phyloP scores from a whole-genome alignment of 352 stramenopile genomes.

The Phytophthora palmivora region DNA sequence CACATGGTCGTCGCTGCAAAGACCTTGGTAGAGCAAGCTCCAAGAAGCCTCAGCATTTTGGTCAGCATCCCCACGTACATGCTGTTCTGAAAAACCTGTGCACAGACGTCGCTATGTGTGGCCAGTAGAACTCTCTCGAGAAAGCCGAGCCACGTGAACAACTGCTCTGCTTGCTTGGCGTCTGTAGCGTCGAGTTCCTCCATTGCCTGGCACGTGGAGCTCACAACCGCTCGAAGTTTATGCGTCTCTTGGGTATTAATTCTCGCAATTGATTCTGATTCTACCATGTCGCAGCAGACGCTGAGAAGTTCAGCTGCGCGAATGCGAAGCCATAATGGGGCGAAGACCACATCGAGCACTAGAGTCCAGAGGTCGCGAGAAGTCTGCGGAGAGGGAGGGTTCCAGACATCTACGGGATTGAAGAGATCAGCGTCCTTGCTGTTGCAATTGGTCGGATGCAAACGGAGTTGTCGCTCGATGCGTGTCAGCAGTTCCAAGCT shows the following conservation, averaged over 20 bases:
- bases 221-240: constrained; percentile 73
- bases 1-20: constrained; percentile 70
- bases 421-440: constrained; percentile 1
- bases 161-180: constrained; percentile 43
- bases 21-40: constrained; percentile 62
- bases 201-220: constrained; percentile 71
- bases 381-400: constrained; percentile 30
- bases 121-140: constrained; percentile 59
- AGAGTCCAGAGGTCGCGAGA: constrained; percentile 65
- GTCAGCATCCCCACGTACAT: constrained; percentile 72
- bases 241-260: constrained; percentile 33
- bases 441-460: background rate
- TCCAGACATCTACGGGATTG: constrained; percentile 9
- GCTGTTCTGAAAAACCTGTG: constrained; percentile 44
- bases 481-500: constrained; percentile 52
- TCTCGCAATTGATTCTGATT: constrained; percentile 18
- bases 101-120: constrained; percentile 49
- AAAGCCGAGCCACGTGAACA: constrained; percentile 75
- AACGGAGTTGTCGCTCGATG: constrained; percentile 52
- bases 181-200: constrained; percentile 61
- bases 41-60: constrained; percentile 69
- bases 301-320: constrained; percentile 65
- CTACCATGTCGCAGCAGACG: constrained; percentile 44
- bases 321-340: constrained; percentile 69
- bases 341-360: constrained; percentile 73